A percentile compares a stretch with the other conserved stretches of the same genome.
Conservation (phyloP, 1,139 yeast species). For the Saccharomyces hybrid region DNA sequence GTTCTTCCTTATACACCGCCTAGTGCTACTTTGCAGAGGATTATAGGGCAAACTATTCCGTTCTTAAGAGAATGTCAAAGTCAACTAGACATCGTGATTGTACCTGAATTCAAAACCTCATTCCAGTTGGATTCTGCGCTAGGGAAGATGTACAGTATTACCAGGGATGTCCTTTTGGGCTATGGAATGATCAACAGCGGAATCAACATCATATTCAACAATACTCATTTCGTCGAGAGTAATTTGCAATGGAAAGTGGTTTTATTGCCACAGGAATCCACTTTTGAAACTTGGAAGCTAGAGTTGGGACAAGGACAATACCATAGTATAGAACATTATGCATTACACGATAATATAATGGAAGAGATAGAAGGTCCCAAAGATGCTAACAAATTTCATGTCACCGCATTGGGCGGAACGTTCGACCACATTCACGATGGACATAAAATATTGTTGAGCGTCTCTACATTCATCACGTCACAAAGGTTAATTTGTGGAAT, state of each 20-base stretch:
- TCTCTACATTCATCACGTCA: constrained; percentile 57
- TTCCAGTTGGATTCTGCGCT: constrained; percentile 22
- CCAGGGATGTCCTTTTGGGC: constrained; percentile 21
- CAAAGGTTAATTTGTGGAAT: constrained; percentile 65
- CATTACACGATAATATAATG: not conserved
- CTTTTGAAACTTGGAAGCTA: not conserved
- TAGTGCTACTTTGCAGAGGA: not conserved
- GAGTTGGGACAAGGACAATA: not conserved
- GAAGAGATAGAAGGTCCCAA: not conserved
- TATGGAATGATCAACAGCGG: not conserved
- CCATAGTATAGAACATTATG: not conserved
- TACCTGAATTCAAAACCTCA: constrained; percentile 17
- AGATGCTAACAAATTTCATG: constrained; percentile 28
- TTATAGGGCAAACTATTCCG: not conserved
- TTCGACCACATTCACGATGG: constrained; percentile 97
- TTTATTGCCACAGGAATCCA: not conserved
- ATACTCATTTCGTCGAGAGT: constrained; percentile 7
- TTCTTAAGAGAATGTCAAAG: not conserved
- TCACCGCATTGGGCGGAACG: constrained; percentile 84
- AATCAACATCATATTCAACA: constrained; percentile 14
- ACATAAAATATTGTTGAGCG: constrained; percentile 74
- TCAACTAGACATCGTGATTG: constrained; percentile 20
- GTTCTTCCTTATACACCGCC: not conserved
- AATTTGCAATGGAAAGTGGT: constrained; percentile 15
- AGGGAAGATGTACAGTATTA: constrained; percentile 25